Percentiles rank a stretch among this genome's conserved stretches.
These are phyloP conservation scores for Yarrowia yakushimensis DNA, from an alignment of 805 yeast species.

Conservation along the genomic window DNA sequence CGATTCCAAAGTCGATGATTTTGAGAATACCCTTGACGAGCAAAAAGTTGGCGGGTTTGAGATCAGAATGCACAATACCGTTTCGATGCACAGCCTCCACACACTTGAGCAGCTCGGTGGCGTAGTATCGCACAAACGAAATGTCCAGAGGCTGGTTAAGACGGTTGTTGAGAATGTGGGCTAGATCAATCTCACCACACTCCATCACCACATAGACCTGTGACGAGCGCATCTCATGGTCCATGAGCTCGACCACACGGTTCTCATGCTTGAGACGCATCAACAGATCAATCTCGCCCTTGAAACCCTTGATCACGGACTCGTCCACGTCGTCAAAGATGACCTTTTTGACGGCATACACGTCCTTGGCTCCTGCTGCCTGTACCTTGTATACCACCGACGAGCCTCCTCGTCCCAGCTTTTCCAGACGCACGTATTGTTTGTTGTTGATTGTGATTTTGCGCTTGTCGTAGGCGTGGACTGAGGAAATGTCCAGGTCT, in stretches of 20 bases:
- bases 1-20: constrained; percentile 84
- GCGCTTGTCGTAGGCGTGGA: constrained; percentile 31
- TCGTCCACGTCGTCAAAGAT: constrained; percentile 73
- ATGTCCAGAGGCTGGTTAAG: constrained; percentile 53
- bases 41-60: constrained; percentile 55
- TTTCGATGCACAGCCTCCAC: constrained; percentile 82
- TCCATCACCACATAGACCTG: constrained; percentile 80
- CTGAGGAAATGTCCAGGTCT: background rate
- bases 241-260: constrained; percentile 75
- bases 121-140: constrained; percentile 74
- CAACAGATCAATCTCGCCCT: constrained; percentile 82
- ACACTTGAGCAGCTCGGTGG: constrained; percentile 74
- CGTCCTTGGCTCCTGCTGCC: constrained; percentile 46
- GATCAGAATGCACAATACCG: constrained; percentile 81
- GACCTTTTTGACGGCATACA: constrained; percentile 79
- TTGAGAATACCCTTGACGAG: constrained; percentile 76
- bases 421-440: constrained; percentile 68
- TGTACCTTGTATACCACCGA: constrained; percentile 84
- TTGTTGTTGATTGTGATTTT: constrained; percentile 52
- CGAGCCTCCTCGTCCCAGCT: constrained; percentile 87
- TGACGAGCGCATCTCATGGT: constrained; percentile 63
- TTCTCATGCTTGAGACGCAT: constrained; percentile 54
- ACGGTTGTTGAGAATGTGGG: constrained; percentile 67
- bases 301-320: constrained; percentile 68
- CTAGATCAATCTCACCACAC: constrained; percentile 88